Conservation (phyloP, 2,329 filamentous ascomycete species). For the Aquanectria penicillioides region DNA sequence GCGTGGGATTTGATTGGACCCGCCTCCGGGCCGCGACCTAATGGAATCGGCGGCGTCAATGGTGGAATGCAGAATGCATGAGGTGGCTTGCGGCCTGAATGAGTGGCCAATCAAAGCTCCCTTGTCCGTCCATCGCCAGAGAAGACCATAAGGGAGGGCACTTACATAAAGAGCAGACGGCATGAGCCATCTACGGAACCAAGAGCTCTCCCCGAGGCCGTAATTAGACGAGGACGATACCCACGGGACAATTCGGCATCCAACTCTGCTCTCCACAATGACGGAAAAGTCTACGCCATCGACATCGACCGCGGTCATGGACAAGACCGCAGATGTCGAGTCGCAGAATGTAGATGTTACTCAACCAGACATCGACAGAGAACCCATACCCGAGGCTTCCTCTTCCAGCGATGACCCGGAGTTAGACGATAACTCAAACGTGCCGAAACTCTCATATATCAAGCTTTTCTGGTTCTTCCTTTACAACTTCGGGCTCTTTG, state of each 20-base stretch:
- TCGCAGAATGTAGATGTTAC: too few species aligned
- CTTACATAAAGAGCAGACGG: neutral
- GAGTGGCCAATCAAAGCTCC: neutral
- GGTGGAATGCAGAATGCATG: too few species aligned
- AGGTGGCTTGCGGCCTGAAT: too few species aligned
- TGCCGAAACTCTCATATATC: conserved; percentile 3
- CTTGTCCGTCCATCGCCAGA: neutral
- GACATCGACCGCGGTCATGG: too few species aligned
- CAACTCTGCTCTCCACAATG: too few species aligned
- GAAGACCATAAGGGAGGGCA: neutral
- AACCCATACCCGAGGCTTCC: neutral
- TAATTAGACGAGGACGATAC: too few species aligned
- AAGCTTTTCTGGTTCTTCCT: conserved; percentile 15
- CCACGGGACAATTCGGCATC: too few species aligned
- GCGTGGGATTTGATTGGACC: too few species aligned
- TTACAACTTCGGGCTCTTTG: conserved; percentile 12
- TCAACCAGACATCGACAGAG: neutral
- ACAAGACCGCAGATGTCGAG: too few species aligned
- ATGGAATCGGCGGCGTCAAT: too few species aligned
- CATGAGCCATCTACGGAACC: neutral
- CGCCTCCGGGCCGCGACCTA: too few species aligned
- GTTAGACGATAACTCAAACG: conserved; percentile 7
- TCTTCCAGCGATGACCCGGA: neutral
- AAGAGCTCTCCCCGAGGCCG: neutral
- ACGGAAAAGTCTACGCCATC: too few species aligned